Evolutionary conservation across 1,284 basidiomycete genomes (phyloP), one percentile per base, ranked within the genome.

Genomic region (Lentinula novae-zelandiae): DNA sequence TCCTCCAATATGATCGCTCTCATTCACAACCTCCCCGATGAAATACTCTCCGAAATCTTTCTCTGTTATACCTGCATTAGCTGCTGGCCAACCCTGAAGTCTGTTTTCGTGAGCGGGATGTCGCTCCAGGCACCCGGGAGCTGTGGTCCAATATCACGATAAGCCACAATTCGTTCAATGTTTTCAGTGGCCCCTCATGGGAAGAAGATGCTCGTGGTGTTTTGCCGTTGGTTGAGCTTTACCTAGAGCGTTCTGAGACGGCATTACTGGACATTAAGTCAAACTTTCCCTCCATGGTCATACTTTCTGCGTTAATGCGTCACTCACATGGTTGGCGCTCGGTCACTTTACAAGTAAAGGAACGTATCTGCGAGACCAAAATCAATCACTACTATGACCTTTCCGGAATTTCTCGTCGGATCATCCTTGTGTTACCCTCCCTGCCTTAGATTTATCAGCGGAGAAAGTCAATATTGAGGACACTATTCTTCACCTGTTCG

Each of bases 11-110:
- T 22, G 22, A 22, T 22, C 1, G 22, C 22, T 22, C 22, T 22
- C 22, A 63, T 86, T 85, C 83, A 86, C 77, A 6, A 17, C 20
- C 22, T 49, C 22, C 48, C 48, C 2, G 22, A 49, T 20, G 48
- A 22, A 49, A 49, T 22, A 8, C 48, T 49, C 48, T 49, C 6
- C 3, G 48, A 27, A 27, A 20, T 49, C 5, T 49, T 49, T 13
- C 17, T 49, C 22, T 22, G 22, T 22, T 22, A 27, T 27, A 27
- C 22, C 22, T 22, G 22, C 22, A 22, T 22, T 20, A 22, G 17
- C 22, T 8, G 20, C 48, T 49, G 48, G 48, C 17, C 22, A 22
- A 9, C 48, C 17, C 48, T 49, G 3, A 49, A 49, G 20, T 49
- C 48, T 49, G 48, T 20, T 49, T 20, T 49, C 48, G 48, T 13